A percentile compares a stretch with the other conserved stretches of the same genome.
Evolutionary conservation across 345 rosid genomes (phyloP).

Genomic region (Euphorbia pulcherrima): DNA sequence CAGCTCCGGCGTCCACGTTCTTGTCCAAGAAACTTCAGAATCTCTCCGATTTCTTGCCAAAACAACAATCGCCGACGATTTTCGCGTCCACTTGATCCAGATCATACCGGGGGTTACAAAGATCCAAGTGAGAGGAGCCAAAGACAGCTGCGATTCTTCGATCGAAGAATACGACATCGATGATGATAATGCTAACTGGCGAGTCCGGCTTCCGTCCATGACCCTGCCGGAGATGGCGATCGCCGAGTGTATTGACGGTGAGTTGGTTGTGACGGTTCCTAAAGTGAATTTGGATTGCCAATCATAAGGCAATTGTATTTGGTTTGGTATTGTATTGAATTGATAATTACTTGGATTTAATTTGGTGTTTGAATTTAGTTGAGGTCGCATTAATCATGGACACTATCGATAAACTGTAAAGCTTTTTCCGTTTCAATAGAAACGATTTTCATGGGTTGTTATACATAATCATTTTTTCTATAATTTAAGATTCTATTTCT

Average conservation of each 20-base stretch:
- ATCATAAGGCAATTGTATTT: too few species aligned
- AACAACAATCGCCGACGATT: not conserved
- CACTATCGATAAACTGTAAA: too few species aligned
- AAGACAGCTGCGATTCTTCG: not conserved
- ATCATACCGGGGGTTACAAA: constrained; percentile 22
- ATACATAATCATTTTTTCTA: too few species aligned
- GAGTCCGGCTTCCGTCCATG: constrained; percentile 24
- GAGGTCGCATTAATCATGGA: too few species aligned
- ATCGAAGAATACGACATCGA: constrained; percentile 4
- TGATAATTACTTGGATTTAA: too few species aligned
- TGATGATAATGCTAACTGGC: constrained; percentile 6
- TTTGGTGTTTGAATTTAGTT: too few species aligned
- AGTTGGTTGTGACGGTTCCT: constrained; percentile 21
- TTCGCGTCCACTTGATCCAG: constrained; percentile 9
- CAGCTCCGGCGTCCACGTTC: constrained; percentile 16
- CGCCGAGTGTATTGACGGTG: constrained; percentile 10
- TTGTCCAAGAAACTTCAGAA: constrained; percentile 19
- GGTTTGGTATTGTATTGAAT: too few species aligned
- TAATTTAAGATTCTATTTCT: too few species aligned
- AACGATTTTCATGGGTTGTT: too few species aligned
- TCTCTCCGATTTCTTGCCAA: constrained; percentile 15
- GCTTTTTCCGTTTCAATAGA: too few species aligned
- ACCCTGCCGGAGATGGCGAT: constrained; percentile 16
- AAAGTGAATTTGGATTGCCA: not conserved
- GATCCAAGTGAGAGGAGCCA: constrained; percentile 6